Percentiles rank a stretch among this genome's conserved stretches.
These are phyloP conservation scores for Pythium guiyangense DNA, from an alignment of 352 stramenopile genomes.

Conservation along the genomic window DNA sequence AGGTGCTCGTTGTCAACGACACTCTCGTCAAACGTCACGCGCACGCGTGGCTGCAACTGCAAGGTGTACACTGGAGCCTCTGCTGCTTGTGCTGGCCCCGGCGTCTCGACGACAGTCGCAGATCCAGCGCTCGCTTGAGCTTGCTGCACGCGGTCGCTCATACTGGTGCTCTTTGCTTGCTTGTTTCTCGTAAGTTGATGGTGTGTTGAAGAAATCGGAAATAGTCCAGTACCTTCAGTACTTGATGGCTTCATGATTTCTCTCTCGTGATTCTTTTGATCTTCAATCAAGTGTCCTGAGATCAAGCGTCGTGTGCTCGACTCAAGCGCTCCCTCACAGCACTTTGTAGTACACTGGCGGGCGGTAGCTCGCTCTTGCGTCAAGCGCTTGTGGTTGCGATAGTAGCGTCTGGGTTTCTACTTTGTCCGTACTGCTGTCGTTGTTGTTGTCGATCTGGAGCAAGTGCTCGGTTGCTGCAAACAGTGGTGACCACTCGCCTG, in stretches of 20 bases:
- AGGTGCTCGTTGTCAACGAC: conserved; percentile 93
- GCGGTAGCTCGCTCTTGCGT: neutral
- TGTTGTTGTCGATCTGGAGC: neutral
- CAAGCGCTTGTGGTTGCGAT: neutral
- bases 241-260: too few species aligned
- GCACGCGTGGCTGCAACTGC: conserved; percentile 72
- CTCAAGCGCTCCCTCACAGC: conserved; percentile 1
- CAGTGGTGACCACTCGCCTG: neutral
- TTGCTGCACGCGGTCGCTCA: conserved; percentile 29
- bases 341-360: conserved; percentile 14
- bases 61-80: conserved; percentile 54
- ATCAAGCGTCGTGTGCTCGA: too few species aligned
- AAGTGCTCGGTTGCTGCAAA: conserved; percentile 6
- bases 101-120: conserved; percentile 23
- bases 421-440: neutral
- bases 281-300: too few species aligned
- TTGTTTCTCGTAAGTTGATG: neutral
- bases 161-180: too few species aligned
- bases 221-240: too few species aligned
- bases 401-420: neutral
- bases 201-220: too few species aligned
- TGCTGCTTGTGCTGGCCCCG: conserved; percentile 5
- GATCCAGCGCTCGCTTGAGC: conserved; percentile 11
- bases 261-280: too few species aligned
- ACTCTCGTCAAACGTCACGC: conserved; percentile 85